These are phyloP conservation scores for Elongisporangium senticosum DNA, from an alignment of 352 stramenopile species.

Conservation along the genomic window DNA sequence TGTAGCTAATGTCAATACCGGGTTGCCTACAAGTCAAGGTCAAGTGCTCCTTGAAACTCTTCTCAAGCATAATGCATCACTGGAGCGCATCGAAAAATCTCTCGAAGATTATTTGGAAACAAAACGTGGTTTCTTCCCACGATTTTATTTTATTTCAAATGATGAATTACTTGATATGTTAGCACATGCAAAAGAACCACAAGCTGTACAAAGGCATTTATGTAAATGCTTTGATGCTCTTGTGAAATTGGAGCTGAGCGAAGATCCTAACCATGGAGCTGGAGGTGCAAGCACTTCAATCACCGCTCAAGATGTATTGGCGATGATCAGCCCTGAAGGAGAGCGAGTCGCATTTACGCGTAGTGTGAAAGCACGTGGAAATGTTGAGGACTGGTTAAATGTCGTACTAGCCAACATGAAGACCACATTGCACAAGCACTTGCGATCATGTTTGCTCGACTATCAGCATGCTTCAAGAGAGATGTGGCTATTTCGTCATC, in stretches of 20 bases:
- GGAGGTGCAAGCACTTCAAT: slow-evolving; percentile 1
- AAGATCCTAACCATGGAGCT: slow-evolving; percentile 20
- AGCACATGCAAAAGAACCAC: slow-evolving; percentile 70
- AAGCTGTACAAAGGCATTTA: slow-evolving; percentile 73
- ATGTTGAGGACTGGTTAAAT: slow-evolving; percentile 86
- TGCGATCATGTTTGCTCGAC: slow-evolving; percentile 80
- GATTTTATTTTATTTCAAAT: slow-evolving; percentile 88
- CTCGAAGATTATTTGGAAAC: slow-evolving; percentile 80
- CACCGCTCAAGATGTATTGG: slow-evolving; percentile 51
- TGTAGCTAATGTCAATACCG: slow-evolving; percentile 16
- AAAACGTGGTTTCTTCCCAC: slow-evolving; percentile 78
- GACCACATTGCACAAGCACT: slow-evolving; percentile 50
- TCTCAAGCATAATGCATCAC: slow-evolving; percentile 58
- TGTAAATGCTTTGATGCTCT: slow-evolving; percentile 85
- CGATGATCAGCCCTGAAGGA: slow-evolving; percentile 78
- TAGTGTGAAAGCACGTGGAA: slow-evolving; percentile 75
- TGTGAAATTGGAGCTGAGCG: slow-evolving; percentile 67
- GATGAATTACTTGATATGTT: slow-evolving; percentile 84
- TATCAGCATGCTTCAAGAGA: slow-evolving; percentile 81
- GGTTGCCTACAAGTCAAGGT: slow-evolving; percentile 8
- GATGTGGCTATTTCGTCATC: slow-evolving; percentile 84
- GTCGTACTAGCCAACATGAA: slow-evolving; percentile 73
- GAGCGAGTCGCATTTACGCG: slow-evolving; percentile 71
- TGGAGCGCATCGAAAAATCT: slow-evolving; percentile 76
- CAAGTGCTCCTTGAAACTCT: slow-evolving; percentile 55